phyloP scores from a whole-genome alignment of 225 moss, liverwort and hornwort genomes.

The Pleurozium schreberi region DNA sequence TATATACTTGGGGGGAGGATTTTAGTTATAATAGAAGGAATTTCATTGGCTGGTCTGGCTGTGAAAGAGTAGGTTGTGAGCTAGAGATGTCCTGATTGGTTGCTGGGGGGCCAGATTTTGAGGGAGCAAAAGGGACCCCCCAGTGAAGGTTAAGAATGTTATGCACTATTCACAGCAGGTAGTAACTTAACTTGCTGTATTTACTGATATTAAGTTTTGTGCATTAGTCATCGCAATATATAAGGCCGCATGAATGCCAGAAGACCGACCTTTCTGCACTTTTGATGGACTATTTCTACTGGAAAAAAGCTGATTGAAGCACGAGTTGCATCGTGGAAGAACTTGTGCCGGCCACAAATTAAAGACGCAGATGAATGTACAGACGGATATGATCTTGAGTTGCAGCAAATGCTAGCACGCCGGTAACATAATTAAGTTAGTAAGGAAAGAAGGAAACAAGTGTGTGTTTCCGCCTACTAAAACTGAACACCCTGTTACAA shows the following conservation, averaged over 20 bases:
- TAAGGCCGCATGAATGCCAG: background rate
- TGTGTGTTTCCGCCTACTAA: background rate
- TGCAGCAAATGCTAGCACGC: background rate
- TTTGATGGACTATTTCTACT: background rate
- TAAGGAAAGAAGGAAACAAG: background rate
- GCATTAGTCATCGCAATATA: background rate
- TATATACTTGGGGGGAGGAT: too few relatives aligned
- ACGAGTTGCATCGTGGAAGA: background rate
- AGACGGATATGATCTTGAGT: background rate
- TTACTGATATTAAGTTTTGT: background rate
- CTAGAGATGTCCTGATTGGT: too few relatives aligned
- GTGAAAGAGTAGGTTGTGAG: too few relatives aligned
- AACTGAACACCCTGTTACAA: background rate
- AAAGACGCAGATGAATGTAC: background rate
- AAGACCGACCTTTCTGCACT: background rate
- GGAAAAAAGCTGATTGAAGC: background rate
- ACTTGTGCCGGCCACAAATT: fast-evolving
- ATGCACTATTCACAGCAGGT: background rate
- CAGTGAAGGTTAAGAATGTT: too few relatives aligned
- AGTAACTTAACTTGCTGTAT: background rate
- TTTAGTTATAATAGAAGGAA: too few relatives aligned
- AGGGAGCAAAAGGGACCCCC: too few relatives aligned
- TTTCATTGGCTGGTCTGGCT: too few relatives aligned
- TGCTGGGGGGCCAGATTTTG: too few relatives aligned
- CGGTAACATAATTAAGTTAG: too few relatives aligned